Evolutionary conservation across 768 basidiomycete genomes (phyloP), one percentile per base, ranked within the genome.

Genomic region (Lepiota brunneoincarnata): DNA sequence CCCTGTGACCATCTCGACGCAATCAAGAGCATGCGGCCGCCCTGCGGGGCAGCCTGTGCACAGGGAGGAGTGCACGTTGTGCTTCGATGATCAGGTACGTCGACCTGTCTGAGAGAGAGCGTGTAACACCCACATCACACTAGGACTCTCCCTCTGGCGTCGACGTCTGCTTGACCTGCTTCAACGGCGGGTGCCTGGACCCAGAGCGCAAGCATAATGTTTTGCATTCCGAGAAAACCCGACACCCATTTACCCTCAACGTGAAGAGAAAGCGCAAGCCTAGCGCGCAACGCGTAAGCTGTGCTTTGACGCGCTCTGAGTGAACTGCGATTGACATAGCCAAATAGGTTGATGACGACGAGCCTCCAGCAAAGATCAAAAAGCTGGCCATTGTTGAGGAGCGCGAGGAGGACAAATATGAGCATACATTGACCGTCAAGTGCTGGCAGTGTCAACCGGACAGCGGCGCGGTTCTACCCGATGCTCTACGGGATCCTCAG

Each of bases 21-120:
- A 20, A 67, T 91, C 18, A 65, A 73, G 43, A 70, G 61, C 11
- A 71, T 92, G 0, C 67, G 74, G 34, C 74, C 74, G 0, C 91
- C n/a, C 91, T 0, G 79, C 69, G 44, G 71, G 87, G 0, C 87
- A 93, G 57, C 79, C 80, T 0, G 90, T 93, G 0, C 86, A 94
- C 61, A 74, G 94, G 6, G 93, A 97, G 70, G 95, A 98, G 69
- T 99, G 96, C 64, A 97, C 95, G 0, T 93, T 95, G 55, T 99
- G 96, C 65, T 99, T 98, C 66, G 95, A 98, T 69, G 84, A 82
- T 63, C 95, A 98, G 82, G 93, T 87, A 26, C 55, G 67, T 64
- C 31, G 17, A 46, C 44, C 31, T 31, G 31, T 31, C 31, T 10
- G 31, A 31, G 2, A 10, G 31, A 10, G 31, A 1, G 7, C 3